Evolutionary conservation across 495 filamentous ascomycete genomes (phyloP).

Genomic region (Penicillium manginii): DNA sequence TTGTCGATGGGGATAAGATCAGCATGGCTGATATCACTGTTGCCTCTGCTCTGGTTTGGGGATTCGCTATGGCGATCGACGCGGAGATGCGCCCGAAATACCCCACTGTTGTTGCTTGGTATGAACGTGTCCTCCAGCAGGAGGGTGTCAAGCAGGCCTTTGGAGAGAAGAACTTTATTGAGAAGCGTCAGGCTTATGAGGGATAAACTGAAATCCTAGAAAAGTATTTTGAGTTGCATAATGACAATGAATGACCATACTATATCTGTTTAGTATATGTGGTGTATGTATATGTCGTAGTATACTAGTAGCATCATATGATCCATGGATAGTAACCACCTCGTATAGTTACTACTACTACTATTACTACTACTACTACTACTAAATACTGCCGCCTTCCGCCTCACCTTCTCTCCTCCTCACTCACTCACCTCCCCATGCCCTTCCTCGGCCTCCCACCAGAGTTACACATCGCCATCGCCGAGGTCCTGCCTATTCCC

Average conservation of each 20-base stretch:
- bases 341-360: no score
- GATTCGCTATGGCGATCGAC: slow-evolving; percentile 49
- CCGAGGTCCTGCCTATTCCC: slow-evolving; percentile 57
- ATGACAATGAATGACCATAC: not conserved
- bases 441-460: slow-evolving; percentile 47
- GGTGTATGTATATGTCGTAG: no score
- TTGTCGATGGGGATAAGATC: slow-evolving; percentile 49
- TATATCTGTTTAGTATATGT: no score
- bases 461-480: slow-evolving; percentile 60
- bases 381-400: no score
- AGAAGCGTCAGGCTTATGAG: slow-evolving; percentile 39
- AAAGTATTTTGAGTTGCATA: not conserved
- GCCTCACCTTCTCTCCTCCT: no score
- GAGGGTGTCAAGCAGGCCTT: slow-evolving; percentile 56
- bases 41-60: slow-evolving; percentile 41
- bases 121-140: slow-evolving; percentile 42
- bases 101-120: slow-evolving; percentile 49
- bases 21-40: slow-evolving; percentile 60
- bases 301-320: no score
- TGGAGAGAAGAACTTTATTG: slow-evolving; percentile 47
- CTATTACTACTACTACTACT: no score
- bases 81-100: slow-evolving; percentile 51
- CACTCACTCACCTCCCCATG: no score
- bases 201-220: slow-evolving; percentile 7
- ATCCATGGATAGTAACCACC: no score